Base-by-base conservation (phyloP, 331 rosid genomes). In the Stylosanthes scabra region DNA sequence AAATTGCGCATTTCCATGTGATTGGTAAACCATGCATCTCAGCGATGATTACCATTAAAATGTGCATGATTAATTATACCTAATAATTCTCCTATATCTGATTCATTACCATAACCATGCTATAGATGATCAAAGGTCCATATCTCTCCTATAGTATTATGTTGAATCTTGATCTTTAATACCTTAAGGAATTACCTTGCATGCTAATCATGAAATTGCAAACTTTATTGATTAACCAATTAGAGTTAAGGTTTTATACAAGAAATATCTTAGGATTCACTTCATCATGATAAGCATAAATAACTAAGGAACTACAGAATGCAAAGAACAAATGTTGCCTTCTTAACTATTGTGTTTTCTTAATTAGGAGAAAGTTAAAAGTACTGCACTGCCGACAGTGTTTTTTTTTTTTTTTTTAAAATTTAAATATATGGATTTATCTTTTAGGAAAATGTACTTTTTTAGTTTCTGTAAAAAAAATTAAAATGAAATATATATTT, bases 191-290 rank as follows among this genome's bases (percentile, higher is more conserved):
- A 10, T 51, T 62, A 40, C 64, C 44, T 49, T 66, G 55, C 63
- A 64, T 37, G 4, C 40, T 5, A 11, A 47, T 31, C 63, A 63
- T 74, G 62, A 25, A 49, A 55, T 20, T 10, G n/a, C 42, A 16
- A 49, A 25, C 42, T 66, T 71, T 61, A 66, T 34, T 59, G 60
- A 65, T 47, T 78, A 37, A 37, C 25, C 11, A 58, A 31, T 42
- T 42, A 52, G 6, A 12, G 25, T 44, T 74, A 74, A 59, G 73
- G 70, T 68, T 72, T 74, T 63, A 13, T 52, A 54, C 34, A 45
- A 84, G 69, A 68, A 70, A 70, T 78, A 55, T 70, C 80, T 74
- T 80, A 69, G 73, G n/a, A 70, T 77, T 56, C 59, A 81, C 78
- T 82, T 77, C 78, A 76, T 7, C 58, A 52, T 72, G 61, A 59